phyloP scores from a whole-genome alignment of 495 filamentous ascomycete species.

The Trichoderma reesei region DNA sequence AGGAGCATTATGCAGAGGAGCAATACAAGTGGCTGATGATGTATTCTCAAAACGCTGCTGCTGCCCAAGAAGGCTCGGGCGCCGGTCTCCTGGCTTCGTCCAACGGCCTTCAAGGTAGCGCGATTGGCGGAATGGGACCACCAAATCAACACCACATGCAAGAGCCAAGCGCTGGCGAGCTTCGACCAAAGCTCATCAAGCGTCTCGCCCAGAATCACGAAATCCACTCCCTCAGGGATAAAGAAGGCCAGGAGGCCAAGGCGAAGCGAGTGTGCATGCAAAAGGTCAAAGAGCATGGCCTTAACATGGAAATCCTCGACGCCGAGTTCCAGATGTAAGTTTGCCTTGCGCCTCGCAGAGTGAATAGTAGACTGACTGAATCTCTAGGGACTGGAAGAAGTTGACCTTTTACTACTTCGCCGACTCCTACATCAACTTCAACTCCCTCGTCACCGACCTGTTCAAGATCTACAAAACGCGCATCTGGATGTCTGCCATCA shows the following conservation, averaged over 20 bases:
- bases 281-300: slow-evolving; percentile 86
- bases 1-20: slow-evolving; percentile 81
- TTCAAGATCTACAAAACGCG: slow-evolving; percentile 99
- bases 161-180: slow-evolving; percentile 60
- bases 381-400: slow-evolving; percentile 92
- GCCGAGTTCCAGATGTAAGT: slow-evolving; percentile 98
- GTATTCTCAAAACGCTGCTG: slow-evolving; percentile 72
- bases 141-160: slow-evolving; percentile 62
- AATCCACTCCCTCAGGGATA: slow-evolving; percentile 75
- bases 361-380: neutral
- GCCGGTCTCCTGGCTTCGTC: slow-evolving; percentile 46
- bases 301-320: slow-evolving; percentile 97
- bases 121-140: slow-evolving; percentile 65
- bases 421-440: slow-evolving; percentile 97
- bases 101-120: slow-evolving; percentile 53
- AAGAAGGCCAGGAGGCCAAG: slow-evolving; percentile 95
- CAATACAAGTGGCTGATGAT: slow-evolving; percentile 97
- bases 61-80: slow-evolving; percentile 41
- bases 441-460: slow-evolving; percentile 88
- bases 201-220: slow-evolving; percentile 86
- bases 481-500: slow-evolving; percentile 99
- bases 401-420: slow-evolving; percentile 98
- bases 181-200: slow-evolving; percentile 94
- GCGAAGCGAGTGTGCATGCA: slow-evolving; percentile 93
- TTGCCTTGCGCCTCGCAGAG: neutral